Evolutionary conservation across 768 basidiomycete species (phyloP), one percentile per base, ranked within the genome.

Genomic region (Fistulinella prunicolor): DNA sequence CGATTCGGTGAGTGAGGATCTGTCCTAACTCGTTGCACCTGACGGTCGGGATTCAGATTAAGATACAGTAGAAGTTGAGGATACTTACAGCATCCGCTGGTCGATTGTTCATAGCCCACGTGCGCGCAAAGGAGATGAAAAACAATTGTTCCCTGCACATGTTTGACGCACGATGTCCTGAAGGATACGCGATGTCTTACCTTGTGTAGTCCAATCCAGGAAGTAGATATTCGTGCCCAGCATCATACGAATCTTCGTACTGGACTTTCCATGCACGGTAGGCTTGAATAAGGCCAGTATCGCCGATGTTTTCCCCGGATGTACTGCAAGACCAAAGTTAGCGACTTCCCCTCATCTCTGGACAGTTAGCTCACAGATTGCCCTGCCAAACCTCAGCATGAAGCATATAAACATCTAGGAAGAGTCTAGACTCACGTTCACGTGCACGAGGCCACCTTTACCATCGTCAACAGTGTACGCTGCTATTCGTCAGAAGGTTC

Each of bases 261-360:
- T 91, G 87, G 14, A 75, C 75, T 64, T 89, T 84, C 96, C 96
- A 99, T 16, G 96, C 96, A 10, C 87, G 79, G 66, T 83, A 95
- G 0, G 94, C 83, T 65, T 92, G 90, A 37, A 93, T 83, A 17
- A 93, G 69, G 10, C 89, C 89, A 1, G 78, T 79, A 61, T 95
- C 93, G 7, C 89, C 93, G 47, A 94, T 91, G 61, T 93, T 93
- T 67, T 95, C 93, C 6, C 91, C 91, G 10, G 89, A 89, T 1
- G 93, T 96, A 44, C 89, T 90, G 50, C 56, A 46, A 42, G 39
- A 23, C 29, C 45, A 49, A 13, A 23, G 23, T 68, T 28, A 63
- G 36, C 14, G 23, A 23, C 30, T 37, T 14, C 32, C 1, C 16
- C 32, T 1, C 26, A 39, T 13, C 8, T 37, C 28, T 16, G 16